These are phyloP conservation scores for Drechslera avenae DNA, from an alignment of 2,329 filamentous ascomycete genomes.

Conservation along the genomic window DNA sequence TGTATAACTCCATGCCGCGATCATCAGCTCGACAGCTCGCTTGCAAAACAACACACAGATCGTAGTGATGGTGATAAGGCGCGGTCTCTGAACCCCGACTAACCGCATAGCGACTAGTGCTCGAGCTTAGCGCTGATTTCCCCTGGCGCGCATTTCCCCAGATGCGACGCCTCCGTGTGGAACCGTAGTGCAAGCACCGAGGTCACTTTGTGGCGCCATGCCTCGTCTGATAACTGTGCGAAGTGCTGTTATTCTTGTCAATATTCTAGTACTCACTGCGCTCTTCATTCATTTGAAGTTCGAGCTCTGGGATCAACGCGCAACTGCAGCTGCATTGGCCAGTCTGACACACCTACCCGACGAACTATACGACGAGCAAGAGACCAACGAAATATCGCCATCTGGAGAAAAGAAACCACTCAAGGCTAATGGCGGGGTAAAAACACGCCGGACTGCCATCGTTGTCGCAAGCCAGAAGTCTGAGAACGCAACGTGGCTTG, in stretches of 20 bases:
- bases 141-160: conserved; percentile 7
- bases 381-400: conserved; percentile 9
- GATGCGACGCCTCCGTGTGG: conserved; percentile 1
- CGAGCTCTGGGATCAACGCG: conserved; percentile 31
- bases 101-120: neutral
- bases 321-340: conserved; percentile 11
- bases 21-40: no score
- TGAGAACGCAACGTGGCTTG: conserved; percentile 51
- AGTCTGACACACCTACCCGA: conserved; percentile 20
- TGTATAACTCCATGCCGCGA: no score
- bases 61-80: neutral
- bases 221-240: conserved; percentile 37
- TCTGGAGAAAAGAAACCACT: conserved; percentile 15
- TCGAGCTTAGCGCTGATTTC: conserved; percentile 9
- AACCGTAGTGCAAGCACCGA: conserved; percentile 6
- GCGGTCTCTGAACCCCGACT: neutral
- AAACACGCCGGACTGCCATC: conserved; percentile 36
- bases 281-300: conserved; percentile 39
- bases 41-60: no score
- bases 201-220: conserved; percentile 23
- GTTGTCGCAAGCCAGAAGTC: conserved; percentile 48
- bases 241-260: conserved; percentile 30
- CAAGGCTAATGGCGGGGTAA: conserved; percentile 17
- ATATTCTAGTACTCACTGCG: conserved; percentile 31
- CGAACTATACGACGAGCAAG: conserved; percentile 20